Base-by-base conservation (phyloP, 2,329 filamentous ascomycete genomes). In the Botryotinia globosa region DNA sequence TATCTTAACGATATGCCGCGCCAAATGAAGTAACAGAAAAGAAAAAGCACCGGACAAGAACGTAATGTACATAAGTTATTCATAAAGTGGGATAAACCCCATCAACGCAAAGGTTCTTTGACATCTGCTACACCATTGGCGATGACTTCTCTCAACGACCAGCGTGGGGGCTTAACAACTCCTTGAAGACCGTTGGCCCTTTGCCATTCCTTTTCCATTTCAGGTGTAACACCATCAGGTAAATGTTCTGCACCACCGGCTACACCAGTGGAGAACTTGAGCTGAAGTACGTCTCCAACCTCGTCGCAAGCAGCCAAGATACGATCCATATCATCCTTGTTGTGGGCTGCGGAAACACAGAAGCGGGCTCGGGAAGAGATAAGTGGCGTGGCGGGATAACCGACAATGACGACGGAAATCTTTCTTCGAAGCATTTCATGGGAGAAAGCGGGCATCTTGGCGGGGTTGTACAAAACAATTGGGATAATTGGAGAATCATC, bases 361-460 rank as follows among this genome's bases (percentile, higher is more conserved):
- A 99, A 98, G 65, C 96, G 92, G 68, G 94, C 96, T 76, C 96
- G 92, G 32, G 95, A 98, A 75, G 93, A 97, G 78, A 98, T 97
- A 63, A 99, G 88, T 1, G 96, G 96, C 3, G 96, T 99, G 14
- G 95, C 96, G 9, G 96, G 96, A 81, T 99, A 99, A 69, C 95
- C 96, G 74, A 99, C 96, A 63, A 99, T 93, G 56, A 99, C 96
- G 69, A 98, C 93, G 0, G 95, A 96, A 78, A 99, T 98, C 83
- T 98, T 98, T 80, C 96, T 93, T 84, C 93, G 93, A 74, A 98
- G 89, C 96, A 99, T 98, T 83, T 98, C 96, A 81, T 97, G 96
- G 67, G 94, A 98, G 83, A 99, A 99, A 73, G 96, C 95, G 7
- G 95, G 93, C 87, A 99, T 98, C 85, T 99, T 99, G 79, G 93